phyloP scores from a whole-genome alignment of 257 asterid genomes.

The Rubia yunnanensis region DNA sequence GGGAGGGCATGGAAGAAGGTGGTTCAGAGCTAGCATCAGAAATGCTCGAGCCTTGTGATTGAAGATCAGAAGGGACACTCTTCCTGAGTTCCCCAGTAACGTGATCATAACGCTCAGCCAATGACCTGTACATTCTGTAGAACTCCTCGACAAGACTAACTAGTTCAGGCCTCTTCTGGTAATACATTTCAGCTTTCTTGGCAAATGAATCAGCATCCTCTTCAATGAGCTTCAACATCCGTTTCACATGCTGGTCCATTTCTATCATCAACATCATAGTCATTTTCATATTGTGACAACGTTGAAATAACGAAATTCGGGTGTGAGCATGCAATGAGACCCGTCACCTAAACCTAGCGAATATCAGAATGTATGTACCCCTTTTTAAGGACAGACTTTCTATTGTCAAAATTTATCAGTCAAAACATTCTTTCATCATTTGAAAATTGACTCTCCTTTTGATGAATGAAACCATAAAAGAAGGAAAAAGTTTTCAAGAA shows the following conservation, averaged over 20 bases:
- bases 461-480: background rate
- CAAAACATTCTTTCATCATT: background rate
- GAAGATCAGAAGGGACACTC: slow-evolving; percentile 70
- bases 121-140: slow-evolving; percentile 56
- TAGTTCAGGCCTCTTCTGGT: slow-evolving; percentile 77
- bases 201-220: slow-evolving; percentile 93
- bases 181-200: slow-evolving; percentile 85
- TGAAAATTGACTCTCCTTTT: background rate
- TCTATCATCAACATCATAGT: slow-evolving; percentile 37
- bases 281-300: slow-evolving; percentile 4
- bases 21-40: slow-evolving; percentile 73
- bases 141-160: slow-evolving; percentile 66
- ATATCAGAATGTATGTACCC: background rate
- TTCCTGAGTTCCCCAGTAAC: slow-evolving; percentile 69
- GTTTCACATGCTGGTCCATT: slow-evolving; percentile 73
- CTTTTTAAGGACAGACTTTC: slow-evolving; percentile 4
- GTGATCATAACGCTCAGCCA: slow-evolving; percentile 80
- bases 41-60: slow-evolving; percentile 77
- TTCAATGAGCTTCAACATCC: slow-evolving; percentile 65
- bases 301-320: background rate
- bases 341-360: background rate
- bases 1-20: slow-evolving; percentile 38
- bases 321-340: background rate
- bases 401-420: background rate
- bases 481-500: background rate